These are phyloP conservation scores for Boletus tomentosulus DNA, from an alignment of 768 basidiomycete species.

Conservation along the genomic window DNA sequence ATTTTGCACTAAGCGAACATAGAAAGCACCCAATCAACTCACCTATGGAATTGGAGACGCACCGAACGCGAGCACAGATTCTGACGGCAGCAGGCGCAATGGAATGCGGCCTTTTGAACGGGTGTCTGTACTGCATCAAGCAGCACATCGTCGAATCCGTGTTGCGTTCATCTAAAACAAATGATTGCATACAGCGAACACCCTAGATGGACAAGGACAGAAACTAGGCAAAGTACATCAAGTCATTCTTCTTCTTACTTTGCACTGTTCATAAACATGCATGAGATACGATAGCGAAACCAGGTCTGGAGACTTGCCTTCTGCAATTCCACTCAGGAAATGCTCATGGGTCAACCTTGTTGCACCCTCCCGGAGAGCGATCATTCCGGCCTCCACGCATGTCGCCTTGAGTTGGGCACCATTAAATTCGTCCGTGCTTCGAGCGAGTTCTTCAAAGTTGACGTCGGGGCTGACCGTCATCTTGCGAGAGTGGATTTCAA, in stretches of 20 bases:
- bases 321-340: constrained; percentile 88
- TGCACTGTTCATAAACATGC: constrained; percentile 59
- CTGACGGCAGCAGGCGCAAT: background rate
- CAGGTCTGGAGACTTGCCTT: constrained; percentile 48
- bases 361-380: constrained; percentile 90
- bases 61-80: background rate
- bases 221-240: constrained; percentile 85
- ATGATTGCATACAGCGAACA: constrained; percentile 9
- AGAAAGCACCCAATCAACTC: background rate
- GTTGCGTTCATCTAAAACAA: background rate
- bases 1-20: background rate
- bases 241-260: constrained; percentile 99
- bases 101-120: background rate
- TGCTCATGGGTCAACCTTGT: constrained; percentile 89
- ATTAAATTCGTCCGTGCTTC: constrained; percentile 98
- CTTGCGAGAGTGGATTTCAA: constrained; percentile 96
- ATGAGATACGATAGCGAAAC: constrained; percentile 17
- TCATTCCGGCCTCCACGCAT: constrained; percentile 99
- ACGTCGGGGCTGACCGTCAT: constrained; percentile 86
- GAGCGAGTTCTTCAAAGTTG: constrained; percentile 94
- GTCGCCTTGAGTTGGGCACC: constrained; percentile 97
- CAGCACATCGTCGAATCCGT: background rate
- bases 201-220: background rate
- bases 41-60: background rate
- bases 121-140: background rate